Conservation (phyloP, 768 basidiomycete genomes). For the Lyophyllum semitale region DNA sequence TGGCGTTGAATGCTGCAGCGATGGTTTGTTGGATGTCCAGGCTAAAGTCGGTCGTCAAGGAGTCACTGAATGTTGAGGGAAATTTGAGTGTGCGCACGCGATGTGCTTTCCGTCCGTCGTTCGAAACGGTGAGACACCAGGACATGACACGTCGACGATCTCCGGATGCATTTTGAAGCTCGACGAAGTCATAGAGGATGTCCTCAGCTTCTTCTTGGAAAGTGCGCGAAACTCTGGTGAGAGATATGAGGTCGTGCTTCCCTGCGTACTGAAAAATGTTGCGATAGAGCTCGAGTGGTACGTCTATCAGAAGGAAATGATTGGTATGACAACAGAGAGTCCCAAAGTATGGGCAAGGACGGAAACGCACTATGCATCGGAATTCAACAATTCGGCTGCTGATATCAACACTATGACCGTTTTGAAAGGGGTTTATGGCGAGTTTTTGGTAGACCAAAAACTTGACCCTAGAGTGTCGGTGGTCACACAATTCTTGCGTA, state of each 20-base stretch:
- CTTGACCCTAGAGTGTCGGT: no score
- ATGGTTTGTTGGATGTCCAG: not conserved
- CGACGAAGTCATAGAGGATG: not conserved
- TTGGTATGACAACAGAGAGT: not conserved
- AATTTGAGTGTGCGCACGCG: not conserved
- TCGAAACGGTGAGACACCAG: not conserved
- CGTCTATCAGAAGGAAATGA: not conserved
- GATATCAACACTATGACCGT: no score
- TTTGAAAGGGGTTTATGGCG: no score
- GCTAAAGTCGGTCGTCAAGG: not conserved
- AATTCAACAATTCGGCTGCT: no score
- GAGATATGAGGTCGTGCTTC: not conserved
- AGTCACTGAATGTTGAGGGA: not conserved
- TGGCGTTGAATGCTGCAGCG: conserved; percentile 5
- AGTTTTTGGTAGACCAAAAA: no score
- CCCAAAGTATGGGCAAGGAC: not conserved
- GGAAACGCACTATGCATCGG: not conserved
- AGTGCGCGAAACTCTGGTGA: not conserved
- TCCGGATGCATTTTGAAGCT: not conserved
- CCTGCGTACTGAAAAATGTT: not conserved
- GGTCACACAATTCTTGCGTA: no score
- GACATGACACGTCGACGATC: not conserved
- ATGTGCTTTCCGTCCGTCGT: not conserved
- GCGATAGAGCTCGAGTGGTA: not conserved
- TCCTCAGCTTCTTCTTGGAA: not conserved